Percentiles rank a stretch among this genome's conserved stretches.
These are phyloP conservation scores for Ceratobasidium papillatum DNA, from an alignment of 1,284 basidiomycete species.

Conservation along the genomic window DNA sequence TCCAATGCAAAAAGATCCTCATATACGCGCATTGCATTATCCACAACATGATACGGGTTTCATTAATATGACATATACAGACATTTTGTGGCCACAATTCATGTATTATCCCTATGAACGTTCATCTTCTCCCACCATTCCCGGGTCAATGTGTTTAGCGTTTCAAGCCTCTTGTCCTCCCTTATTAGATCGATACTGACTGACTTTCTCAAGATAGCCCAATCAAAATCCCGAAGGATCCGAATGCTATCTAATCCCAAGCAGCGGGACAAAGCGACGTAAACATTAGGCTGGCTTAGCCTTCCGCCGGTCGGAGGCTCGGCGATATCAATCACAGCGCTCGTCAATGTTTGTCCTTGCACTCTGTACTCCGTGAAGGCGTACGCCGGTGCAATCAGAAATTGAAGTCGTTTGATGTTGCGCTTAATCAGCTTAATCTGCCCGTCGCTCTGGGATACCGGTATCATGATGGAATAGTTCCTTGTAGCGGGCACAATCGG, in stretches of 20 bases:
- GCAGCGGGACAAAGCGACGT: conserved; percentile 36
- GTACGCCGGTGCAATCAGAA: conserved; percentile 39
- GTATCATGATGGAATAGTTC: conserved; percentile 40
- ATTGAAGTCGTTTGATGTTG: conserved; percentile 14
- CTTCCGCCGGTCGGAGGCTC: conserved; percentile 6
- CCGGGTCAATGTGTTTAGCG: not conserved
- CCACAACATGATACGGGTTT: no score
- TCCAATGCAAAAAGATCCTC: no score
- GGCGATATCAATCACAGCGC: conserved; percentile 29
- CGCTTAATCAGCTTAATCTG: conserved; percentile 12
- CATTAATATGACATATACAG: no score
- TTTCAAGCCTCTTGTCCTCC: not conserved
- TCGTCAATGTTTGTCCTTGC: conserved; percentile 33
- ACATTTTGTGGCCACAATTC: no score
- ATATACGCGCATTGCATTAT: no score
- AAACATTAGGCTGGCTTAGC: conserved; percentile 23
- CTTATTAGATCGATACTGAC: not conserved
- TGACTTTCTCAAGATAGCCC: not conserved
- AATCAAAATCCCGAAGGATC: no score
- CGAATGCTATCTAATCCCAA: conserved; percentile 36
- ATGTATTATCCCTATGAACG: no score
- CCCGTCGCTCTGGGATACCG: not conserved
- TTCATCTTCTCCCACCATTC: not conserved
- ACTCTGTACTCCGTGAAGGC: conserved; percentile 31
- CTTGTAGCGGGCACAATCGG: conserved; percentile 42